These are phyloP conservation scores for Arthroderma sp. DNA, from an alignment of 2,329 filamentous ascomycete species.

Conservation along the genomic window DNA sequence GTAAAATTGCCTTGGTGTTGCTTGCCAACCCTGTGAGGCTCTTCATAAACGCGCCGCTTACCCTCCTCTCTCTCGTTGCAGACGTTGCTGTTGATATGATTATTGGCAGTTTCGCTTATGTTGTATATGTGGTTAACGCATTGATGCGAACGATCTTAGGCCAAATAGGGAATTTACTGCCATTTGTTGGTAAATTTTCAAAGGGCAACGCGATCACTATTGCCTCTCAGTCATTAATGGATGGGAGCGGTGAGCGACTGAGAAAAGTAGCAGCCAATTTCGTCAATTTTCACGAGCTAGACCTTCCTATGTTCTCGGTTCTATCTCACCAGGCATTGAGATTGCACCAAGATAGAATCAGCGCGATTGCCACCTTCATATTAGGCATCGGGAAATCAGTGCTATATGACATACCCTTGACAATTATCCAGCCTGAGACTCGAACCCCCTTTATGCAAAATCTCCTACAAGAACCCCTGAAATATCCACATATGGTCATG, in stretches of 20 bases:
- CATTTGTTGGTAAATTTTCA: slow-evolving; percentile 24
- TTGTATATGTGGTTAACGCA: slow-evolving; percentile 28
- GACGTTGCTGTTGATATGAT: slow-evolving; percentile 66
- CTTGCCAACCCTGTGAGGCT: slow-evolving; percentile 63
- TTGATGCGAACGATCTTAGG: slow-evolving; percentile 21
- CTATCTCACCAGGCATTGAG: slow-evolving; percentile 59
- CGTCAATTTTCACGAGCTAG: slow-evolving; percentile 37
- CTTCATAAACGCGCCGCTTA: slow-evolving; percentile 54
- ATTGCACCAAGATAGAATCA: slow-evolving; percentile 43
- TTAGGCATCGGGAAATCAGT: slow-evolving; percentile 31
- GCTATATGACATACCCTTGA: slow-evolving; percentile 26
- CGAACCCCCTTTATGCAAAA: not conserved
- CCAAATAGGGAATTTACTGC: slow-evolving; percentile 23
- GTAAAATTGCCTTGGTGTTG: slow-evolving; percentile 68
- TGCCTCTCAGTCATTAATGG: slow-evolving; percentile 30
- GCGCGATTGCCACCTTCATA: slow-evolving; percentile 27
- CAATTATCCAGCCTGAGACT: slow-evolving; percentile 4
- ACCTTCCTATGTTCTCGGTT: slow-evolving; percentile 65
- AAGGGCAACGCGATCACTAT: slow-evolving; percentile 25
- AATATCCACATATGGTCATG: slow-evolving; percentile 8
- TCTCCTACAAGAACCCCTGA: slow-evolving; percentile 1
- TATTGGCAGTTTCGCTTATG: slow-evolving; percentile 49
- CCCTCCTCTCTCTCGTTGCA: slow-evolving; percentile 57
- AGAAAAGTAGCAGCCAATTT: slow-evolving; percentile 26
- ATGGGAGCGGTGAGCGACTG: slow-evolving; percentile 28